Evolutionary conservation across 441 rosid species (phyloP), one percentile per base, ranked within the genome.

Genomic region (Croton laevigatus): DNA sequence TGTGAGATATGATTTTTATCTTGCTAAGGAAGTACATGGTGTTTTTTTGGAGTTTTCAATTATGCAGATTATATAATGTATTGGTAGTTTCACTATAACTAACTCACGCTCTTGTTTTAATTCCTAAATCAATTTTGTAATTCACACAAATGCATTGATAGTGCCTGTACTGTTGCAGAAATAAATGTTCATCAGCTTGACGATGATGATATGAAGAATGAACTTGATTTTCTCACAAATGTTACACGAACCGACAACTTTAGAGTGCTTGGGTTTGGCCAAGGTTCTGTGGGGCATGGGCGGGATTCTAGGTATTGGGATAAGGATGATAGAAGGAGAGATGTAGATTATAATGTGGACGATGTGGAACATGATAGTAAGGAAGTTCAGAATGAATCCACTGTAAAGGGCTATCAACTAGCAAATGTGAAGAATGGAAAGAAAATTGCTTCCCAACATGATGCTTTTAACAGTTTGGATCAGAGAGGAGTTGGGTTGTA

Each of bases 261-360:
- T 40, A 88, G 80, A 74, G 87, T 90, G 61, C 84, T 88, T 70
- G 83, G 80, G 63, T 94, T 89, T 81, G 99, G 99, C 70, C 79
- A 73, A 12, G 91, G 93, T 46, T 86, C 94, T 0, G 89, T 78
- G 19, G 60, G 76, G 16, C 91, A 87, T 68, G 98, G 93, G 51
- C 78, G 93, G 23, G 99, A 94, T 83, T 94, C 98, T 10, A 85
- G 93, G 79, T 84, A 85, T 79, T 94, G 97, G 97, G 98, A 94
- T 78, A 86, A 72, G 81, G 99, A 94, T 81, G 99, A 92, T 75
- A 86, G 99, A 85, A 89, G 98, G 78, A 82, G 99, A 69, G 98
- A 94, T 80, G 85, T 73, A 68, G 97, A 90, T 76, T 94, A 94
- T 66, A 76, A 77, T 66, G 97, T 87, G 80, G 94, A 86, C 64